Conservation (phyloP, 2,329 filamentous ascomycete genomes). For the Colletotrichum coccodes region DNA sequence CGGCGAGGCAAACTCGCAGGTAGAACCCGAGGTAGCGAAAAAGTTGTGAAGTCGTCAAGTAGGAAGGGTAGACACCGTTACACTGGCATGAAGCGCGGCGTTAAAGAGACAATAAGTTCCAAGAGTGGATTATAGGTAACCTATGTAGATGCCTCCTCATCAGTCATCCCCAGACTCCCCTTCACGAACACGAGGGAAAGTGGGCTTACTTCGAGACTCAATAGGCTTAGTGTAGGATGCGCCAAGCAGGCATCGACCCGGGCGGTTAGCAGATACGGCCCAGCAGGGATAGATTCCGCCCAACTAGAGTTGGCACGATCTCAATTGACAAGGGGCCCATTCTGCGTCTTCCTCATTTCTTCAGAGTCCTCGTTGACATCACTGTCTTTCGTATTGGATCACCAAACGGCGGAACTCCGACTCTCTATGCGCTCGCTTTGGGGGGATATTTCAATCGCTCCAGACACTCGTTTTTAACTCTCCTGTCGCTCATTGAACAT, state of each 20-base stretch:
- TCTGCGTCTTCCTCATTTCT: neutral
- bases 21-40: neutral
- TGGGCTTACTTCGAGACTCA: neutral
- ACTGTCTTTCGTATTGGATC: neutral
- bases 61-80: neutral
- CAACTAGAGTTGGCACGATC: neutral
- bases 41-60: neutral
- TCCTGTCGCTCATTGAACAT: neutral
- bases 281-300: conserved; percentile 4
- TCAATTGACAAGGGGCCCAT: neutral
- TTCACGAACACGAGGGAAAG: neutral
- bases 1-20: too few species aligned
- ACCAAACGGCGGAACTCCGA: neutral
- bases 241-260: neutral
- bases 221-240: neutral
- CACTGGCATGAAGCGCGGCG: too few species aligned
- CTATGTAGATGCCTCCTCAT: neutral
- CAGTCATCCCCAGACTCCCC: neutral
- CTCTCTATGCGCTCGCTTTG: neutral
- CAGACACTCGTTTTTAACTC: neutral
- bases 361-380: neutral
- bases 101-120: too few species aligned
- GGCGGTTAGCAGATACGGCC: neutral
- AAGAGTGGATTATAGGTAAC: too few species aligned
- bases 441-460: neutral